These are phyloP conservation scores for Trametes meyenii DNA, from an alignment of 768 basidiomycete genomes.

Conservation along the genomic window DNA sequence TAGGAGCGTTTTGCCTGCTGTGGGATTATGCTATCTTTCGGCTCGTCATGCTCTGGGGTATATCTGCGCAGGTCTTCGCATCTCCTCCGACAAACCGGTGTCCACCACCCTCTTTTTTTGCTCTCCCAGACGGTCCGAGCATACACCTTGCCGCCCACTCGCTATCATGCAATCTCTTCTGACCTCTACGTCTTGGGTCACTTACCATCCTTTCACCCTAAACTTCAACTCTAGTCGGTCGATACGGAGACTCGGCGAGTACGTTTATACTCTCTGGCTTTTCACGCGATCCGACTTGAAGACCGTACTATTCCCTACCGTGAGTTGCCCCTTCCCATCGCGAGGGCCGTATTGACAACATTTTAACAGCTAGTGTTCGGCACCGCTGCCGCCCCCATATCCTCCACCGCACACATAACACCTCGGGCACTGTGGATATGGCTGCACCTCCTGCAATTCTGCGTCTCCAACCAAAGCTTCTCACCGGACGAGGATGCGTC, in stretches of 20 bases:
- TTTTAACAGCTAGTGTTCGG: conserved; percentile 26
- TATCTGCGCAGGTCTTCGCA: too few relatives aligned
- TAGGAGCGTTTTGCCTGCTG: too few relatives aligned
- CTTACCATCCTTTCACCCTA: background rate
- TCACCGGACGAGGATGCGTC: conserved; percentile 34
- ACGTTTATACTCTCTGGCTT: conserved; percentile 33
- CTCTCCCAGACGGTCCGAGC: too few relatives aligned
- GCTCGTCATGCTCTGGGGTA: too few relatives aligned
- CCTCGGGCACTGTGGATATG: conserved; percentile 33
- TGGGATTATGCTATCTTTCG: too few relatives aligned
- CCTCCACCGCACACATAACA: conserved; percentile 1
- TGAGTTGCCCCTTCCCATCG: conserved; percentile 17
- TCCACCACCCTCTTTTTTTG: too few relatives aligned
- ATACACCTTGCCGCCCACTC: too few relatives aligned
- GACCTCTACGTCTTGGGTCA: too few relatives aligned
- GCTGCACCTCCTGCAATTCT: conserved; percentile 38
- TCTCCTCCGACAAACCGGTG: too few relatives aligned
- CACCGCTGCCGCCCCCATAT: conserved; percentile 19
- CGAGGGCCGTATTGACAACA: background rate
- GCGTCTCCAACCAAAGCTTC: conserved; percentile 38
- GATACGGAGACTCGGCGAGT: background rate
- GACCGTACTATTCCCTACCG: conserved; percentile 38
- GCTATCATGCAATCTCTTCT: too few relatives aligned
- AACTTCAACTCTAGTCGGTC: background rate
- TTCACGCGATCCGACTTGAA: conserved; percentile 40